Conservation (phyloP, 805 yeast species). For the Hanseniaspora valbyensis region DNA sequence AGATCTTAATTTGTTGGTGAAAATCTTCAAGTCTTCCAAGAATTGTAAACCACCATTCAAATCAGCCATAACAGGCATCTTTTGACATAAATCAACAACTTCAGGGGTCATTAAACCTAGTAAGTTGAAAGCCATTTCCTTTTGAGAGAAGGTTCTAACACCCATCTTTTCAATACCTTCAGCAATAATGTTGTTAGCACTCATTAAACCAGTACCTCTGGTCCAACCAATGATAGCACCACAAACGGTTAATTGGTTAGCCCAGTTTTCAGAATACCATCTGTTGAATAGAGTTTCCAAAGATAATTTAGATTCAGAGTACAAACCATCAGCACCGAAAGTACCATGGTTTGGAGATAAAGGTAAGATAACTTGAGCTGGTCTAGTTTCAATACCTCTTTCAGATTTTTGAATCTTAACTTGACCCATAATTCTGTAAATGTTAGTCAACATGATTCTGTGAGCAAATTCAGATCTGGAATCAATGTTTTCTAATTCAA, state of each 20-base stretch:
- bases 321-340: constrained; percentile 95
- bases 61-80: constrained; percentile 92
- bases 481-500: constrained; percentile 83
- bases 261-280: constrained; percentile 98
- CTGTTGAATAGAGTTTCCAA: constrained; percentile 95
- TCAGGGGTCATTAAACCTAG: constrained; percentile 86
- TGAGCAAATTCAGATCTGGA: constrained; percentile 96
- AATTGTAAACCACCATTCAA: constrained; percentile 97
- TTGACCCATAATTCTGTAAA: constrained; percentile 82
- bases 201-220: constrained; percentile 98
- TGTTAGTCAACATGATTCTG: constrained; percentile 94
- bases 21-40: constrained; percentile 81
- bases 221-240: constrained; percentile 99
- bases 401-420: constrained; percentile 74
- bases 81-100: constrained; percentile 77
- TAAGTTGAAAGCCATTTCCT: constrained; percentile 98
- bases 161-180: constrained; percentile 94
- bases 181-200: constrained; percentile 92
- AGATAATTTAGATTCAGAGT: constrained; percentile 93
- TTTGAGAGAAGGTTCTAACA: constrained; percentile 95
- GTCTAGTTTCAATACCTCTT: constrained; percentile 79
- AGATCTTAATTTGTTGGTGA: constrained; percentile 67
- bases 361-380: constrained; percentile 95
- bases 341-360: constrained; percentile 98
- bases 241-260: constrained; percentile 81